Conservation (phyloP, 441 rosid species). For the Populus tomentosa region DNA sequence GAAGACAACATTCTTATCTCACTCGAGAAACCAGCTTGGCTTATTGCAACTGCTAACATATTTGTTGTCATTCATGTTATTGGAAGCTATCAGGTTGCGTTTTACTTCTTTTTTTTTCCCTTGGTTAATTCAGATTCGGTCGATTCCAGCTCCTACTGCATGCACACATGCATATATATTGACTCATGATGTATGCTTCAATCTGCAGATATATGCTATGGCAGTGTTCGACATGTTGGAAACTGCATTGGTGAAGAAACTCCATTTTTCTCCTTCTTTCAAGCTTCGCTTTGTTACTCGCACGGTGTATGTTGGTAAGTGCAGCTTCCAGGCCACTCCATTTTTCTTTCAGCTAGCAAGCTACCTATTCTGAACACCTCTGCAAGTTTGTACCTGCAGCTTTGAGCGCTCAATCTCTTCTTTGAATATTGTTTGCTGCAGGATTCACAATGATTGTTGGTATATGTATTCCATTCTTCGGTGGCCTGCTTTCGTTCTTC, state of each 20-base stretch:
- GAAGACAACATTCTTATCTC: conserved; percentile 67
- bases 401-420: neutral
- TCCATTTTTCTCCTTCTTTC: conserved; percentile 42
- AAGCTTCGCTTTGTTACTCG: conserved; percentile 60
- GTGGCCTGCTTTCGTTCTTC: conserved; percentile 73
- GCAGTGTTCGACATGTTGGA: conserved; percentile 88
- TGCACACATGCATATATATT: neutral
- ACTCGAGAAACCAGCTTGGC: conserved; percentile 62
- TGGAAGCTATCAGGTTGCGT: conserved; percentile 83
- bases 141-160: too few species aligned
- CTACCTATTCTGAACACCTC: neutral
- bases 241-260: conserved; percentile 52
- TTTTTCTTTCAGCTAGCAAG: neutral
- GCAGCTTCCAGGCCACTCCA: neutral
- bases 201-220: conserved; percentile 52
- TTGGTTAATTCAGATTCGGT: neutral
- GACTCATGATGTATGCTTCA: neutral
- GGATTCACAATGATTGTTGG: conserved; percentile 72
- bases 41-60: conserved; percentile 60
- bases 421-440: conserved; percentile 18
- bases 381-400: neutral
- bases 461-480: conserved; percentile 71
- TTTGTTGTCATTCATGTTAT: conserved; percentile 77
- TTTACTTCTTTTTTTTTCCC: neutral
- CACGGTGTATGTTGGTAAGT: conserved; percentile 58